Conservation (phyloP, 306 rosid genomes). For the Rosa persica region DNA sequence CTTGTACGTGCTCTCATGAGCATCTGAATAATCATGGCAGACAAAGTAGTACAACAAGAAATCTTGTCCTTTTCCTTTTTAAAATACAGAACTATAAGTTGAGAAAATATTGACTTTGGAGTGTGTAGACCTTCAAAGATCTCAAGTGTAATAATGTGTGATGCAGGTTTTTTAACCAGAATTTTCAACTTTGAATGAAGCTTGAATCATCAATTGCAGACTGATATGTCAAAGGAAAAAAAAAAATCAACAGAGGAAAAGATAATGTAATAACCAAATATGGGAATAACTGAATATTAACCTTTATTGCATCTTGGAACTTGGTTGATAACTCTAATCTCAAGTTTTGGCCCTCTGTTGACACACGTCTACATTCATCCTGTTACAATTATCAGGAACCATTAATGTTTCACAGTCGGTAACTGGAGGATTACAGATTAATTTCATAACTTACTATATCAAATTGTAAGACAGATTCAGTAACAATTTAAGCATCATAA, state of each 20-base stretch:
- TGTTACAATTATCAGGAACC: conserved; percentile 39
- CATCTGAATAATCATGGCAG: not conserved
- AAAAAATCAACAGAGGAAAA: not conserved
- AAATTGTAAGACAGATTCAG: not conserved
- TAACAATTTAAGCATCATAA: not conserved
- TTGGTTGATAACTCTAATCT: conserved; percentile 81
- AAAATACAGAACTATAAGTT: not conserved
- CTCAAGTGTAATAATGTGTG: not conserved
- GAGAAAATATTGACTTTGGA: not conserved
- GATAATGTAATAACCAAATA: conserved; percentile 2
- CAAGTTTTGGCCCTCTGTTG: conserved; percentile 88
- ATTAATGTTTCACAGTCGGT: conserved; percentile 3
- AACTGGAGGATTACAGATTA: not conserved
- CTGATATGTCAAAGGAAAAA: not conserved
- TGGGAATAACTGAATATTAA: conserved; percentile 13
- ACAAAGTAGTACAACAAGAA: not conserved
- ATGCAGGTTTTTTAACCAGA: not conserved
- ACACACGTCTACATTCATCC: conserved; percentile 94
- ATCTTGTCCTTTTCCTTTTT: not conserved
- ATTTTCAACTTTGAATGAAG: not conserved
- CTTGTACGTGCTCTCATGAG: not conserved
- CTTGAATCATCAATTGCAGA: not conserved
- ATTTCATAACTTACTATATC: not conserved
- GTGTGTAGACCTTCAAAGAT: not conserved
- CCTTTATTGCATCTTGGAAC: conserved; percentile 99